Percentiles rank a stretch among this genome's conserved stretches.
Conservation (phyloP, 257 asterid genomes). For the Solanum corneliomulleri region DNA sequence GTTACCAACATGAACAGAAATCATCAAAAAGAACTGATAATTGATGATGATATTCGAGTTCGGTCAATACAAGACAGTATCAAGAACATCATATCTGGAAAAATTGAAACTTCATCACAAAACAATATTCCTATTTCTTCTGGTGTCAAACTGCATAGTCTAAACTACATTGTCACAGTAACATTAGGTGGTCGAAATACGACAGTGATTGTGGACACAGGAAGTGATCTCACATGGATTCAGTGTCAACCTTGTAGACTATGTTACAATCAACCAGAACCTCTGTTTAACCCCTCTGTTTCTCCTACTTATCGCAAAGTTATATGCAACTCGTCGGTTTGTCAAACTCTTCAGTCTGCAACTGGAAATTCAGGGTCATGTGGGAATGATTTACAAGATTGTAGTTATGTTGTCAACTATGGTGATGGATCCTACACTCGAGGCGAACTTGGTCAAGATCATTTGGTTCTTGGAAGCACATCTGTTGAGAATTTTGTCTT, state of each 20-base stretch:
- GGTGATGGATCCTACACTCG: slow-evolving; percentile 83
- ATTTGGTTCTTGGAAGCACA: slow-evolving; percentile 34
- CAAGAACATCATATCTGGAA: slow-evolving; percentile 15
- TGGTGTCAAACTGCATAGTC: slow-evolving; percentile 54
- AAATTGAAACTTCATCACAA: slow-evolving; percentile 20
- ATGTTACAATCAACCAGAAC: slow-evolving; percentile 72
- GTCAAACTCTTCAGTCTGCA: slow-evolving; percentile 40
- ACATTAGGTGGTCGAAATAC: slow-evolving; percentile 45
- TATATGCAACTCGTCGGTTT: slow-evolving; percentile 44
- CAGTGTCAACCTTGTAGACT: slow-evolving; percentile 78
- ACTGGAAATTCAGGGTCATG: slow-evolving; percentile 49
- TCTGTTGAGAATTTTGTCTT: slow-evolving; percentile 38
- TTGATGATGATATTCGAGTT: slow-evolving; percentile 37
- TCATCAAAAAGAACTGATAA: slow-evolving; percentile 13
- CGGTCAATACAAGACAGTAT: slow-evolving; percentile 42
- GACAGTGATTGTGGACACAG: slow-evolving; percentile 75
- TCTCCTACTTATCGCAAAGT: slow-evolving; percentile 53
- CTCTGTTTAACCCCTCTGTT: slow-evolving; percentile 49
- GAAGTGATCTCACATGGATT: slow-evolving; percentile 84
- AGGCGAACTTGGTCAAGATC: slow-evolving; percentile 58
- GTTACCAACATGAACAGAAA: slow-evolving; percentile 12
- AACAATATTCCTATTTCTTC: slow-evolving; percentile 44
- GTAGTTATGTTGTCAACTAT: slow-evolving; percentile 56
- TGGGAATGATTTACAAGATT: slow-evolving; percentile 13
- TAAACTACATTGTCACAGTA: slow-evolving; percentile 59